Evolutionary conservation across 805 yeast species (phyloP), one percentile per base, ranked within the genome.

Genomic region (Jamesozyma gamospora): DNA sequence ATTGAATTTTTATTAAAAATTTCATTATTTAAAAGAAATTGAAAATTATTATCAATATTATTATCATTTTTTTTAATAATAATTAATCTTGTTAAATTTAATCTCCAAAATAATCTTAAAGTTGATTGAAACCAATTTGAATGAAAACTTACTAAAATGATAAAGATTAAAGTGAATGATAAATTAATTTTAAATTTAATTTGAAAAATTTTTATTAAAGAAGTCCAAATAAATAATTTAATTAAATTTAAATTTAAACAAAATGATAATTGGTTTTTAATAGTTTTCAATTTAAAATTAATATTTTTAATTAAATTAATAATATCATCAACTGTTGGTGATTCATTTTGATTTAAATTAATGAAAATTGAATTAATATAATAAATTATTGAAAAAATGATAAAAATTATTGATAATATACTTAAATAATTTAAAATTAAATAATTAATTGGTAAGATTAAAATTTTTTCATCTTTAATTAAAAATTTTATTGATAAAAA

Each of bases 301-400:
- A 59, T 53, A 13, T 51, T 51, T 27, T 53, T 56, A 25, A 55
- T 31, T 13, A 50, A 34, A 11, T 49, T 43, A 9, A 51, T 48
- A 19, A 59, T 52, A 32, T 59, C 63, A 27, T 59, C 64, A 33
- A 56, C 28, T 9, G 62, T 59, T 24, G 64, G 64, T 4, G 61
- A 51, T 31, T 59, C 64, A 6, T 43, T 41, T 7, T 35, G 39
- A 21, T 34, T 35, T 15, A 55, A 33, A 28, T 53, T 57, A 13
- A 36, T 28, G 17, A 45, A 37, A 2, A 55, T 41, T 5, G 58
- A 41, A 14, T 40, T 30, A 13, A 56, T 35, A 33, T 55, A 55
- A 34, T 52, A 56, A 13, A 46, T 28, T 4, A 41, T 28, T 2
- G 60, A 46, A 5, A 42, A 32, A 2, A 42, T 8, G 2, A 50